Conservation (phyloP, 2,329 filamentous ascomycete genomes). For the Alternaria metachromatica region DNA sequence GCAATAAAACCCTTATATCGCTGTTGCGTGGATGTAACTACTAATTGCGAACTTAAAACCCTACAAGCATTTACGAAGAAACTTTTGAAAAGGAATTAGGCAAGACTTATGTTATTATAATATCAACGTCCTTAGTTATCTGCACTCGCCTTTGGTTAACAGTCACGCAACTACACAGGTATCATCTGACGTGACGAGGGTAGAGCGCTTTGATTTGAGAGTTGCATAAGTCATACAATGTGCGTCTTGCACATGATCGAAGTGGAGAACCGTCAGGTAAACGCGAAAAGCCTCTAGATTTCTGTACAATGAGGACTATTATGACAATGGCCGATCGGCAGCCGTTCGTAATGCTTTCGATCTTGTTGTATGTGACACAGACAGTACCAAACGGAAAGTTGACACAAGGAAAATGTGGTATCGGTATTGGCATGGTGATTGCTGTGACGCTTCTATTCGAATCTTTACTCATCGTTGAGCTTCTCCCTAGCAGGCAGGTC, state of each 20-base stretch:
- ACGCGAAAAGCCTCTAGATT: constrained; percentile 45
- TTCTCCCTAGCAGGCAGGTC: constrained; percentile 32
- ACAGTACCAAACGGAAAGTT: constrained; percentile 45
- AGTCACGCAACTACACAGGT: background rate
- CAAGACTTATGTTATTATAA: background rate
- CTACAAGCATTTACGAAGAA: fast-evolving
- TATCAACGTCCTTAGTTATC: background rate
- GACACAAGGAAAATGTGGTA: constrained; percentile 47
- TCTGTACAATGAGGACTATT: constrained; percentile 50
- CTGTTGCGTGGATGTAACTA: background rate
- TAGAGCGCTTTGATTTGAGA: constrained; percentile 30
- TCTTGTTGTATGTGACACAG: constrained; percentile 43
- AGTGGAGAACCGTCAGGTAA: constrained; percentile 21
- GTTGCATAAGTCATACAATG: constrained; percentile 28
- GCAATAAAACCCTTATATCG: background rate
- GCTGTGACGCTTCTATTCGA: constrained; percentile 26
- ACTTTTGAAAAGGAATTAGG: background rate
- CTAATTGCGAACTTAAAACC: background rate
- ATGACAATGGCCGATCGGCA: constrained; percentile 41
- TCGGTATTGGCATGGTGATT: constrained; percentile 40
- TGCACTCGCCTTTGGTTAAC: background rate
- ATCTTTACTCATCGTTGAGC: constrained; percentile 43
- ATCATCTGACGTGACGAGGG: background rate
- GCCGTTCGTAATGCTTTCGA: constrained; percentile 32
- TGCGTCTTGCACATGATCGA: constrained; percentile 22